Conservation (phyloP, 805 yeast genomes). For the Wickerhamiella sergipiensis region DNA sequence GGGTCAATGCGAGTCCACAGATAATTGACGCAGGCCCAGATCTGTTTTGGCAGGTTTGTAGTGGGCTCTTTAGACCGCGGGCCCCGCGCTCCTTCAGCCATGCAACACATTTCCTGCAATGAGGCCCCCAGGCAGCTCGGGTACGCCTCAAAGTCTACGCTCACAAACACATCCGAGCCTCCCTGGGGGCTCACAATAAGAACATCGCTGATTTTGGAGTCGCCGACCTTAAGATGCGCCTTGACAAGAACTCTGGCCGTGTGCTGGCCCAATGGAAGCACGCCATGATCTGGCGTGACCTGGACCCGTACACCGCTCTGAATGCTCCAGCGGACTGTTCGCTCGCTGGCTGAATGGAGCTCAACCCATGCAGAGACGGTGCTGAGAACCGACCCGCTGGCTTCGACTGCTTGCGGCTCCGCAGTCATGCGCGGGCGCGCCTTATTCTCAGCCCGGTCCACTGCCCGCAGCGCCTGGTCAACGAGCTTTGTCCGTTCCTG, state of each 20-base stretch:
- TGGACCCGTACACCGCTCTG: not conserved
- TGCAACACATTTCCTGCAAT: constrained; percentile 13
- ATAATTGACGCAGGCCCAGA: constrained; percentile 25
- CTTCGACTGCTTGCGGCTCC: constrained; percentile 23
- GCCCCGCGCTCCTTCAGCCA: not conserved
- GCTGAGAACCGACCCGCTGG: constrained; percentile 19
- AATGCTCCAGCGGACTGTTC: constrained; percentile 5
- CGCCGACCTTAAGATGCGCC: constrained; percentile 1
- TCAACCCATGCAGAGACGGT: constrained; percentile 3
- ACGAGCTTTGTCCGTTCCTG: constrained; percentile 26
- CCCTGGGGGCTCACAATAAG: constrained; percentile 4
- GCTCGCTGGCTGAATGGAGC: not conserved
- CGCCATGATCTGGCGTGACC: constrained; percentile 4
- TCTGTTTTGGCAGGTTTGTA: constrained; percentile 23
- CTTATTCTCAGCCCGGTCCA: constrained; percentile 34
- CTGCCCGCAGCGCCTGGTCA: constrained; percentile 26
- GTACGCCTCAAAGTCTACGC: constrained; percentile 16
- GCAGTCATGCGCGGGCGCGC: constrained; percentile 31
- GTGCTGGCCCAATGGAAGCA: not conserved
- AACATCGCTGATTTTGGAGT: constrained; percentile 2
- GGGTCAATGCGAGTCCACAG: constrained; percentile 18
- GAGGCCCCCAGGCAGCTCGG: constrained; percentile 24
- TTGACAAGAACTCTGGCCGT: constrained; percentile 4
- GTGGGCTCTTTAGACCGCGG: not conserved
- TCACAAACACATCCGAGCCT: constrained; percentile 9